Evolutionary conservation across 805 yeast species (phyloP), one percentile per base, ranked within the genome.

Genomic region (Candida schatavii): DNA sequence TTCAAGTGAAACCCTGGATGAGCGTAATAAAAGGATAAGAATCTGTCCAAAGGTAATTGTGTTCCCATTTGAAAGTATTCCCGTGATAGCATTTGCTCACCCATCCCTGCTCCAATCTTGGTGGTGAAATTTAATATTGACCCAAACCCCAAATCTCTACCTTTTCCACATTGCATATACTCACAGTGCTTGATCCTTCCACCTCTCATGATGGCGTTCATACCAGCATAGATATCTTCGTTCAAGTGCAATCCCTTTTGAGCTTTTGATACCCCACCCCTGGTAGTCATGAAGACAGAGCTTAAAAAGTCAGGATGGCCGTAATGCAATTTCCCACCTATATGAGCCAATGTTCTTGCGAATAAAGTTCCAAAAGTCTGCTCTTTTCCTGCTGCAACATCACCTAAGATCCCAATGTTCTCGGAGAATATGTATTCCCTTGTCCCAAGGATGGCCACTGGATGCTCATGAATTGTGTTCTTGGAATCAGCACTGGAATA

Each of bases 41-140:
- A 83, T 65, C 91, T 77, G 61, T 85, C 91, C 55, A 85, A 65
- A 34, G 91, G 93, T 48, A 85, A 68, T 57, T 82, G 89, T 29
- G 91, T 82, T 56, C 91, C 88, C 62, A 85, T 64, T 63, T 85
- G 84, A 65, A 81, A 85, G 61, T 85, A 85, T 62, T 85, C 95
- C 68, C 95, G 76, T 21, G 90, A 84, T 46, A 85, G 69, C 82
- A 85, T 83, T 63, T 85, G 95, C 66, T 85, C 95, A 63, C 93
- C 93, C 95, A 85, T 85, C 67, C 95, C 95, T 51, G 93, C 90
- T 66, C 95, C 95, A 75, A 85, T 85, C 67, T 85, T 85, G 32
- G 90, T 85, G 18, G 89, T 85, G 75, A 85, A 85, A 66, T 85
- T 85, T 74, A 85, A 73, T 67, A 85, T 85, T 4, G 93, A 84